A percentile compares a stretch with the other conserved stretches of the same genome.
These are phyloP conservation scores for Melocanna baccifera DNA, from an alignment of 176 grass and related monocot genomes.

Conservation along the genomic window DNA sequence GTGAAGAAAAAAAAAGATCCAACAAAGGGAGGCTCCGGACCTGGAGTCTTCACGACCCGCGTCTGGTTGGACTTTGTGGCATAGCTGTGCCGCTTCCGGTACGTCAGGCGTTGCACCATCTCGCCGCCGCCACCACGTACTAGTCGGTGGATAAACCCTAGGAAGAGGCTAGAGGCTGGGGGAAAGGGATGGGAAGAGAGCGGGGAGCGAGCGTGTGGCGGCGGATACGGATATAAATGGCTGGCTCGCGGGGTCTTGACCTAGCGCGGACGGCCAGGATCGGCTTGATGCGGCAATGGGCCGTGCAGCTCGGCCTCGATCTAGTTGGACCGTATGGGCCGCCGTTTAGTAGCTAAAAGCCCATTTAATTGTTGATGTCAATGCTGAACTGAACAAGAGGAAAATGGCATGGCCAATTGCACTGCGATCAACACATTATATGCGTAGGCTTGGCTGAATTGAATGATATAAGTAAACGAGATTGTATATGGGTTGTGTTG, in stretches of 20 bases:
- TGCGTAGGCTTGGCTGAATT: no score
- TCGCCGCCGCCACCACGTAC: slow-evolving; percentile 2
- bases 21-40: slow-evolving; percentile 19
- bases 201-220: slow-evolving; percentile 14
- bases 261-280: slow-evolving; percentile 58
- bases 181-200: not conserved
- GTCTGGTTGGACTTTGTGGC: slow-evolving; percentile 98
- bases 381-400: not conserved
- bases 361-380: not conserved
- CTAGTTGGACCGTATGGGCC: not conserved
- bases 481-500: no score
- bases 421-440: no score
- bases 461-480: no score
- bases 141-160: slow-evolving; percentile 26
- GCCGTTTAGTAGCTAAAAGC: not conserved
- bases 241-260: not conserved
- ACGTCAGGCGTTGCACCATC: slow-evolving; percentile 89
- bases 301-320: not conserved
- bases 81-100: slow-evolving; percentile 93
- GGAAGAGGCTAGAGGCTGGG: not conserved
- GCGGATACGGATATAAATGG: slow-evolving; percentile 39
- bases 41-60: slow-evolving; percentile 92
- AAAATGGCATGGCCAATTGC: not conserved
- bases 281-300: not conserved
- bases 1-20: not conserved